A percentile compares a stretch with the other conserved stretches of the same genome.
phyloP scores from a whole-genome alignment of 139 green algal species.

The Picochlorum sp. region DNA sequence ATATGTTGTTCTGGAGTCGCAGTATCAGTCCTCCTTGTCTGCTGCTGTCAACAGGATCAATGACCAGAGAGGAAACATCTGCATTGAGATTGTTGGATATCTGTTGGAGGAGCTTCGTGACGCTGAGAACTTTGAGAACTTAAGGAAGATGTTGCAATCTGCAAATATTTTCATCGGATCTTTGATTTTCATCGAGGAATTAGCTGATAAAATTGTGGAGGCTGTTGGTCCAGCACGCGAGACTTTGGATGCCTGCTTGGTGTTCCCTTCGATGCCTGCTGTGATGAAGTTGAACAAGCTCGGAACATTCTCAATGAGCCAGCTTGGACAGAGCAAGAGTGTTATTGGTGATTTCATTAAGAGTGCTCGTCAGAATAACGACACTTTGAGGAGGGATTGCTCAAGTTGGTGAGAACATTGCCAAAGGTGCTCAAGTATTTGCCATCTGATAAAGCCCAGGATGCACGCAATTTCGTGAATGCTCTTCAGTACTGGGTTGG shows the following conservation, averaged over 20 bases:
- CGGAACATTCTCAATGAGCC: constrained; percentile 92
- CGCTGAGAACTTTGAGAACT: constrained; percentile 72
- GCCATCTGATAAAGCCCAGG: constrained; percentile 79
- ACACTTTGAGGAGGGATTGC: constrained; percentile 97
- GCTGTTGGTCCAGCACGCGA: constrained; percentile 70
- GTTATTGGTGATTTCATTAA: constrained; percentile 95
- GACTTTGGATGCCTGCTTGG: constrained; percentile 86
- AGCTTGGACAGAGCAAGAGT: constrained; percentile 92
- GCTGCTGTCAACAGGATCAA: constrained; percentile 88
- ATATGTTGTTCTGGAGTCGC: constrained; percentile 96
- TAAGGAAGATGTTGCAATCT: constrained; percentile 72
- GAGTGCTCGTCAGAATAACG: constrained; percentile 74
- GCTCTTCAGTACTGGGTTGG: constrained; percentile 99
- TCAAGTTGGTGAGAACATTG: constrained; percentile 86
- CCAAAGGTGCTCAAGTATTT: constrained; percentile 90
- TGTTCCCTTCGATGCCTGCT: constrained; percentile 98
- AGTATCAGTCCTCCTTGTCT: constrained; percentile 91
- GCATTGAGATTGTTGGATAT: constrained; percentile 95
- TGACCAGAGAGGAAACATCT: constrained; percentile 61
- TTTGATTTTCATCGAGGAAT: constrained; percentile 99
- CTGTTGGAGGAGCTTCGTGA: constrained; percentile 96
- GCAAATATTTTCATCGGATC: constrained; percentile 99
- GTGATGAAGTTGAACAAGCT: constrained; percentile 99
- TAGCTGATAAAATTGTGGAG: constrained; percentile 95
- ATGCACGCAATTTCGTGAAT: constrained; percentile 78